These are phyloP conservation scores for Medicago lupulina DNA, from an alignment of 306 rosid species.

Conservation along the genomic window DNA sequence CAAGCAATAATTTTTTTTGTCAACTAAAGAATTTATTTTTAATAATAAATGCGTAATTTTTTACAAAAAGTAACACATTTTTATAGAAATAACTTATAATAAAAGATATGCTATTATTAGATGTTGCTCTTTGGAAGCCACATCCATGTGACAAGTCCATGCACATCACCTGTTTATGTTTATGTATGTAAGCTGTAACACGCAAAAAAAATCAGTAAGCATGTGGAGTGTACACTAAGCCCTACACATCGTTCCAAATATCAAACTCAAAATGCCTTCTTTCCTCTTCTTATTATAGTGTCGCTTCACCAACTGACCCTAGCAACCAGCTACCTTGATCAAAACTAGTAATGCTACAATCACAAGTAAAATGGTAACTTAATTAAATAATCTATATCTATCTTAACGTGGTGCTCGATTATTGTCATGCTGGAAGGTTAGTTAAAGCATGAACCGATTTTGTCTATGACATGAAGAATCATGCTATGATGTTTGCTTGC, in stretches of 20 bases:
- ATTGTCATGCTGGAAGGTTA: background rate
- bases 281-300: background rate
- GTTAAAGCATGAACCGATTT: background rate
- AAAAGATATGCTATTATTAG: constrained; percentile 33
- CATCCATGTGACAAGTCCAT: constrained; percentile 43
- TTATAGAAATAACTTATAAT: background rate
- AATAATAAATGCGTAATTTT: background rate
- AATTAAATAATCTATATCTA: too few relatives aligned
- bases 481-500: background rate
- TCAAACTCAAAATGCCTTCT: constrained; percentile 27
- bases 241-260: constrained; percentile 21
- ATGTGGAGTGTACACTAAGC: constrained; percentile 36
- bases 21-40: background rate
- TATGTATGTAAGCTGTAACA: constrained; percentile 44
- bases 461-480: background rate
- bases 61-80: background rate
- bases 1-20: background rate
- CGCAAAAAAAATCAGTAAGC: constrained; percentile 37
- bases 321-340: constrained; percentile 15
- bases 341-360: background rate
- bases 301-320: background rate
- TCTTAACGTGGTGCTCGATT: background rate
- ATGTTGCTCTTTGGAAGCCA: constrained; percentile 14
- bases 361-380: background rate
- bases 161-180: constrained; percentile 41